Evolutionary conservation across 2,329 filamentous ascomycete species (phyloP), one percentile per base, ranked within the genome.

Genomic region (Neocatenulostroma microsporum): DNA sequence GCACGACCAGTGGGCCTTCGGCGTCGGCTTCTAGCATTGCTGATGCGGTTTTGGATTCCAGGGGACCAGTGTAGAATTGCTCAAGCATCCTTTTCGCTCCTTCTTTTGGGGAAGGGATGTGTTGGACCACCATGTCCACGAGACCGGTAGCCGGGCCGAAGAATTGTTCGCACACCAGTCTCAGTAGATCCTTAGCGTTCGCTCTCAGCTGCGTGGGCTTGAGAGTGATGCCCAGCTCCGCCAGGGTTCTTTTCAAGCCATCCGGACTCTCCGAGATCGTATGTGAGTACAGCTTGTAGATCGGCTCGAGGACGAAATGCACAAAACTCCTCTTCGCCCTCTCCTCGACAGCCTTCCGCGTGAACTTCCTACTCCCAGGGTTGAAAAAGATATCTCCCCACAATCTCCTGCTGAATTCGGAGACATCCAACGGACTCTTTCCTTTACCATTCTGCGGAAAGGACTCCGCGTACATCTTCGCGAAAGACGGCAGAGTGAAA

Each of bases 321-420:
- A 96, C 83, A 58, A 98, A 98, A 1, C 86, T 84, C 39, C 91
- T 74, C 60, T 82, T 84, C 4, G 88, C 79, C 10, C 75, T 71
- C 46, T 89, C 80, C 54, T 96, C 89, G 15, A 84, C 66, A 0
- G 80, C 76, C 58, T 94, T 96, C 45, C 91, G 76, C 35, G 86
- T 94, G 54, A 98, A 98, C 39, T 84, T 89, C 44, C 89, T 80
- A 62, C 85, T 94, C 51, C 71, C 73, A 0, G 89, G 86, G 56
- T 96, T 96, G 70, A 83, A 98, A 64, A 91, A 98, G 39, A 98
- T 82, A 57, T 98, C 89, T 15, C 91, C 91, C 91, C 91, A 98
- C 47, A 98, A 68, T 35, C 91, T 74, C 54, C 74, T 74, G 13
- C 84, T 81, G 59, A 98, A 94, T 51, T 94, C 88, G 2, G 78